Base-by-base conservation (phyloP, 1,284 basidiomycete species). In the Ganoderma sinense region DNA sequence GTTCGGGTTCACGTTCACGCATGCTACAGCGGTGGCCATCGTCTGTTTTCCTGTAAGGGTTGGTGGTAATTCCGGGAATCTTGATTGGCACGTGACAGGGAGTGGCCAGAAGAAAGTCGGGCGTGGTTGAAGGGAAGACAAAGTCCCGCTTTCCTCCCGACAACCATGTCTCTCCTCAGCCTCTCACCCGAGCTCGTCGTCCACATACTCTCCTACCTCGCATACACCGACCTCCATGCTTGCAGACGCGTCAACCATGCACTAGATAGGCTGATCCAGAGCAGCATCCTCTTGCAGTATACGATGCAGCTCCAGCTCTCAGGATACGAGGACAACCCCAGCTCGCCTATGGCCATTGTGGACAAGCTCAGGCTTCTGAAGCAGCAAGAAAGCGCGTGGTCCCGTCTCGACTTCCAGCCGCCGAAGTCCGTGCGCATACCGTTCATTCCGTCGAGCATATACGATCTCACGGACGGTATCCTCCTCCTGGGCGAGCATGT, bases 401-500 rank as follows among this genome's bases (percentile, higher is more conserved):
- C 70, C 11, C 67, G 69, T 31, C 60, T 75, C 2, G 71, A 74
- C 29, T 75, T 74, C 41, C 69, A 67, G 5, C 66, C 67, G 14
- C 55, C 66, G 45, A 62, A 60, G 4, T 51, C 62, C 59, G 65
- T 76, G 33, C 65, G 58, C 23, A 71, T 76, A n/a, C 68, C 70
- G 16, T 73, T 73, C 69, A 67, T 53, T 31, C 74, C 65, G 26
- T 51, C 76, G 80, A 31, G 83, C 29, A 83, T 86, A 48, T 86
- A 86, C 64, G 85, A 87, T 70, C 79, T 86, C 40, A 81, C 82
- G 4, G 82, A 78, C 1, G 84, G 84, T 4, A 71, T 83, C 0
- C 86, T 85, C 68, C 70, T 86, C 16, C 78, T 85, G 14, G 85
- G 85, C 2, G 78, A 83, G 61, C 69, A 71, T 4, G 45, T 64